Evolutionary conservation across 164 flowering plant species (phyloP).

Genomic region (Dillenia suffruticosa): DNA sequence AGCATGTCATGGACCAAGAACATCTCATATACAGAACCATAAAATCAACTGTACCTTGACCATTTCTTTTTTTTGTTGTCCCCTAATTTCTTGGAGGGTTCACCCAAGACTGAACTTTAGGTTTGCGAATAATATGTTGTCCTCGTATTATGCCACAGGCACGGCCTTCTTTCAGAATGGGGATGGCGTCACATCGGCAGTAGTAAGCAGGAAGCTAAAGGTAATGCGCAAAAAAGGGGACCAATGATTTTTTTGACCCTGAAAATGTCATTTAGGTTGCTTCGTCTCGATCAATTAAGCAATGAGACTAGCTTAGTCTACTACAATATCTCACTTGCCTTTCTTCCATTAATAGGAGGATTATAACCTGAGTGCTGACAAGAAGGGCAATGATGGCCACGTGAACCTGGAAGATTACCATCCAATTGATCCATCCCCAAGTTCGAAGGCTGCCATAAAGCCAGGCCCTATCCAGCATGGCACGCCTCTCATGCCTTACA

Average conservation of each 20-base stretch:
- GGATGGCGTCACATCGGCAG: background rate
- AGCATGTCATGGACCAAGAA: too few species aligned
- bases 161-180: conserved; percentile 5
- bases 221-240: conserved; percentile 9
- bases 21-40: too few species aligned
- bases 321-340: background rate
- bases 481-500: conserved; percentile 59
- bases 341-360: conserved; percentile 17
- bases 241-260: too few species aligned
- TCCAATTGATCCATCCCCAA: conserved; percentile 60
- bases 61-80: too few species aligned
- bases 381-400: conserved; percentile 6
- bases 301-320: too few species aligned
- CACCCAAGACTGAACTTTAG: too few species aligned
- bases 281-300: too few species aligned
- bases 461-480: conserved; percentile 73
- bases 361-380: conserved; percentile 5
- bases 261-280: too few species aligned
- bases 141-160: conserved; percentile 9
- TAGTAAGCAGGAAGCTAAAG: conserved; percentile 36
- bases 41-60: too few species aligned
- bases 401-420: conserved; percentile 54
- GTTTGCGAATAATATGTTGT: too few species aligned
- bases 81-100: too few species aligned
- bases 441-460: conserved; percentile 48